These are phyloP conservation scores for Eucalyptus fibrosa DNA, from an alignment of 345 rosid species.

Conservation along the genomic window DNA sequence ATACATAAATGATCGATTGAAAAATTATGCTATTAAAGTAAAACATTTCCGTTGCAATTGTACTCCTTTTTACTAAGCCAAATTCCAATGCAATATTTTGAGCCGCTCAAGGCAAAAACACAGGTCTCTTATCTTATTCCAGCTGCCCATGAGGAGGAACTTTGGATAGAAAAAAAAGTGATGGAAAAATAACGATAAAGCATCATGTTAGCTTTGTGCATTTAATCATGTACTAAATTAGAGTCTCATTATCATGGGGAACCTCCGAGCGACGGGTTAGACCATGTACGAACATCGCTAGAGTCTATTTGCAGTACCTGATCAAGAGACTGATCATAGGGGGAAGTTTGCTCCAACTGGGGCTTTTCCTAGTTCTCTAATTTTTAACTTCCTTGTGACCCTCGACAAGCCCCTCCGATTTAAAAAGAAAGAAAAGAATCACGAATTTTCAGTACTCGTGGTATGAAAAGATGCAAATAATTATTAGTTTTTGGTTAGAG, in stretches of 20 bases:
- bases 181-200: not conserved
- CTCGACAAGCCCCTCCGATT: not conserved
- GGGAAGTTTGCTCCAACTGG: not conserved
- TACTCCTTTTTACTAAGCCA: not conserved
- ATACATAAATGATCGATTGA: accelerated
- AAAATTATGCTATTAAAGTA: not conserved
- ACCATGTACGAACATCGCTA: not conserved
- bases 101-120: not conserved
- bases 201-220: not conserved
- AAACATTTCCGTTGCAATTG: not conserved
- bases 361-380: not conserved
- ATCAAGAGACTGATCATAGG: not conserved
- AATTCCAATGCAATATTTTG: not conserved
- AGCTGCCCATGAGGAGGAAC: not conserved
- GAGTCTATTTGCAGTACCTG: not conserved
- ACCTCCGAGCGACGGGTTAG: not conserved
- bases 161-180: not conserved
- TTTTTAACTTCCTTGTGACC: not conserved
- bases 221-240: not conserved
- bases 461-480: not conserved
- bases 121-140: not conserved
- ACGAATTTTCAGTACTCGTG: not conserved
- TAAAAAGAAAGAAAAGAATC: not conserved
- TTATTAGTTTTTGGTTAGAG: not conserved
- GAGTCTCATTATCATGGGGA: not conserved